These are phyloP conservation scores for Ormosia semicastrata DNA, from an alignment of 306 rosid species.

Conservation along the genomic window DNA sequence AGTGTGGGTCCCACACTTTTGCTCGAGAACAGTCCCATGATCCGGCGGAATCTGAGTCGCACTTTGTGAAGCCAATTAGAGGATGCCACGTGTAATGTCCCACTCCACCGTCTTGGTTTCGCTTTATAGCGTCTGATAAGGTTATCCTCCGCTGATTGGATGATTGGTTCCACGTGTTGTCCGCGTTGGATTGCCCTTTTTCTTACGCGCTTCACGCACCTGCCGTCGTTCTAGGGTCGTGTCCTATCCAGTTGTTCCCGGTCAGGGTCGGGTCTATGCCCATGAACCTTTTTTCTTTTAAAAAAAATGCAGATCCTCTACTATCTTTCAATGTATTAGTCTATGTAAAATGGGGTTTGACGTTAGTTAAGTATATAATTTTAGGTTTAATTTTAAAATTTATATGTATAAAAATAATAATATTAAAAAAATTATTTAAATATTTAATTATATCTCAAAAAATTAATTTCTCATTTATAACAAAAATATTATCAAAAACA, in stretches of 20 bases:
- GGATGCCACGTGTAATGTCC: constrained; percentile 10
- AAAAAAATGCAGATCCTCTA: too few species aligned
- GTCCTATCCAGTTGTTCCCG: neutral
- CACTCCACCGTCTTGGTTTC: neutral
- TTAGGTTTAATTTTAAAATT: too few species aligned
- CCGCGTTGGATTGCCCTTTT: constrained; percentile 34
- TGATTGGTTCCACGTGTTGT: constrained; percentile 29
- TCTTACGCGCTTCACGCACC: constrained; percentile 11
- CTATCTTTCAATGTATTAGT: too few species aligned
- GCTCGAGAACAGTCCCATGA: neutral
- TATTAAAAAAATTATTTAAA: too few species aligned
- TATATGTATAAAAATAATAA: too few species aligned
- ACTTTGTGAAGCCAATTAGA: neutral
- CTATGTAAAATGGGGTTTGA: too few species aligned
- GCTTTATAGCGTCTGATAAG: constrained; percentile 41
- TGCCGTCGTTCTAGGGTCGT: constrained; percentile 13
- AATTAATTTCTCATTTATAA: too few species aligned
- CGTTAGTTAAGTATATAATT: too few species aligned
- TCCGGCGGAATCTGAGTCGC: neutral
- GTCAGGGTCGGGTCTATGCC: neutral
- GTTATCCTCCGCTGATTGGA: constrained; percentile 59
- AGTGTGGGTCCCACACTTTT: constrained; percentile 10
- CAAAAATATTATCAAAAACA: too few species aligned
- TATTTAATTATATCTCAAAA: too few species aligned
- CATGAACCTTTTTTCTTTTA: too few species aligned